These are phyloP conservation scores for Lithohypha guttulata DNA, from an alignment of 2,329 filamentous ascomycete genomes.

Conservation along the genomic window DNA sequence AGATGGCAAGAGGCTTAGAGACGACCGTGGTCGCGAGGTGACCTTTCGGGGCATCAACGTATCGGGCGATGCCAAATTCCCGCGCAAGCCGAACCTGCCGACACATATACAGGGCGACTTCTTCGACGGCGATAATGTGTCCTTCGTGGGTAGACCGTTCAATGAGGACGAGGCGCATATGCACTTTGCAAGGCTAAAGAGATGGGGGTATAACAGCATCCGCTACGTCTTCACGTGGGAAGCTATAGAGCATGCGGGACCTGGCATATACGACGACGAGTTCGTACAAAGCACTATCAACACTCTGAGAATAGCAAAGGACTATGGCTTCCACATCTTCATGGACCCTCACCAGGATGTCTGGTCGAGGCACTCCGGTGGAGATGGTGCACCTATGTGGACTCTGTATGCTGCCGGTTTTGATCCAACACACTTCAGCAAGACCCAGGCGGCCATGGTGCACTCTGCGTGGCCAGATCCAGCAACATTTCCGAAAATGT, in stretches of 20 bases:
- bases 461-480: constrained; percentile 88
- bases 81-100: constrained; percentile 66
- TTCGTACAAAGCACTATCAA: constrained; percentile 88
- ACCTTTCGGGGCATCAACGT: constrained; percentile 89
- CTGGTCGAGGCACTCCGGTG: constrained; percentile 92
- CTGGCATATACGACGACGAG: constrained; percentile 83
- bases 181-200: constrained; percentile 76
- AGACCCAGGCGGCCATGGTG: constrained; percentile 83
- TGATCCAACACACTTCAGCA: constrained; percentile 72
- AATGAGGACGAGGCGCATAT: constrained; percentile 67
- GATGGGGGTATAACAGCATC: constrained; percentile 92
- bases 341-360: constrained; percentile 99
- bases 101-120: constrained; percentile 70
- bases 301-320: constrained; percentile 69
- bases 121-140: constrained; percentile 85
- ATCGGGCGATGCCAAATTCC: constrained; percentile 81
- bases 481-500: constrained; percentile 89
- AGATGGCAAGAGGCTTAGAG: constrained; percentile 75
- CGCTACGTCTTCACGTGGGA: constrained; percentile 98
- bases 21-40: constrained; percentile 70
- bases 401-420: constrained; percentile 89
- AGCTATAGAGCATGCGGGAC: constrained; percentile 86
- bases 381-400: constrained; percentile 95
- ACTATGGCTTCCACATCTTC: constrained; percentile 90
- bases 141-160: constrained; percentile 80